Evolutionary conservation across 108 stramenopile genomes (phyloP).

Genomic region (Skeletonema costatum): DNA sequence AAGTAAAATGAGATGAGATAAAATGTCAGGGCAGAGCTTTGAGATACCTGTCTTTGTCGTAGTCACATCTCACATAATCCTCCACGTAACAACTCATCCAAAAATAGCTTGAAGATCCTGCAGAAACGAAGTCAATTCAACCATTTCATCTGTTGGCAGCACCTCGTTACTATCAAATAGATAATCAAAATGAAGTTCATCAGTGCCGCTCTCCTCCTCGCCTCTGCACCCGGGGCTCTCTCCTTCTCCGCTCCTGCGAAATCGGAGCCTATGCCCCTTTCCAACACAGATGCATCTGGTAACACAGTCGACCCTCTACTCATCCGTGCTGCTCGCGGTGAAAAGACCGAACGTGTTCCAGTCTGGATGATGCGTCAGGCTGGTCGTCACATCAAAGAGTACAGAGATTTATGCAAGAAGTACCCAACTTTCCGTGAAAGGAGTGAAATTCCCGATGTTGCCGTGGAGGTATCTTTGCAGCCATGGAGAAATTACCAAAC

Average conservation of each 20-base stretch:
- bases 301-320: constrained; percentile 76
- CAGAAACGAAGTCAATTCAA: not conserved
- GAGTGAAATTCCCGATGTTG: constrained; percentile 96
- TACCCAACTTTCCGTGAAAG: constrained; percentile 95
- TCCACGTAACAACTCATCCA: not conserved
- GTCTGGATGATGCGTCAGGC: constrained; percentile 99
- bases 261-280: constrained; percentile 14
- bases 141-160: not conserved
- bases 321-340: constrained; percentile 96
- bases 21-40: not conserved
- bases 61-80: not conserved
- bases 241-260: constrained; percentile 27
- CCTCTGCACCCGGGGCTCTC: constrained; percentile 12
- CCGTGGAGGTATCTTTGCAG: constrained; percentile 97
- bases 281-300: constrained; percentile 35
- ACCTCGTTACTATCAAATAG: not conserved
- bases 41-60: not conserved
- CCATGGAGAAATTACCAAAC: constrained; percentile 95
- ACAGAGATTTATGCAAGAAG: constrained; percentile 95
- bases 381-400: constrained; percentile 96
- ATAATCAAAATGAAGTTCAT: constrained; percentile 31
- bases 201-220: constrained; percentile 19
- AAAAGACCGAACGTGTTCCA: constrained; percentile 93
- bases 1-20: not conserved
- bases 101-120: not conserved